phyloP scores from a whole-genome alignment of 1,284 basidiomycete species.

The Cryptococcus wingfieldii region DNA sequence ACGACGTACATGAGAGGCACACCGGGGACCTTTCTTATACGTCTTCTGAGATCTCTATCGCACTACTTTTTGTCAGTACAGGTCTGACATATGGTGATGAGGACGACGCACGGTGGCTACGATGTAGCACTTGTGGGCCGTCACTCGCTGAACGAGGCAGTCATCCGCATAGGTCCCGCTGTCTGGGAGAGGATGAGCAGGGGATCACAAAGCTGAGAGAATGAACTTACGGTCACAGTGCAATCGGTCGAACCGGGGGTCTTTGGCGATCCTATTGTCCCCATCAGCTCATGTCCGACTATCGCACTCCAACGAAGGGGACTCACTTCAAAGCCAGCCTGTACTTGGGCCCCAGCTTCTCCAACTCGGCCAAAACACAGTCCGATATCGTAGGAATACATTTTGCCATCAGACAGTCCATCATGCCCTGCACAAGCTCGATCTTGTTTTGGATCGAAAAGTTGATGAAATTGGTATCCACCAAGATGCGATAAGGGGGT shows the following conservation, averaged over 20 bases:
- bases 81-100: not conserved
- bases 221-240: conserved; percentile 63
- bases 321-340: conserved; percentile 81
- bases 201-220: not conserved
- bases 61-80: conserved; percentile 51
- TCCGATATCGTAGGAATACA: conserved; percentile 99
- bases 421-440: conserved; percentile 95
- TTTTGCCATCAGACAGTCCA: conserved; percentile 99
- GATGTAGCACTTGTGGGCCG: conserved; percentile 92
- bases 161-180: conserved; percentile 97
- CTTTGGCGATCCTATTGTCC: conserved; percentile 74
- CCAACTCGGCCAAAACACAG: conserved; percentile 95
- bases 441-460: conserved; percentile 97
- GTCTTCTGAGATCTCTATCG: conserved; percentile 85
- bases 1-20: conserved; percentile 96
- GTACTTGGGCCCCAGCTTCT: conserved; percentile 95
- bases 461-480: conserved; percentile 99
- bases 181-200: conserved; percentile 48
- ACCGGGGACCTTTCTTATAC: conserved; percentile 89
- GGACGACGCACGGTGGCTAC: conserved; percentile 68
- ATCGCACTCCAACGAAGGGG: not conserved
- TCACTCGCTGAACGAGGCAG: conserved; percentile 92
- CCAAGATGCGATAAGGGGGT: conserved; percentile 93
- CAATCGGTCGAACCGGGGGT: conserved; percentile 92
- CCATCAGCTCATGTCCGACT: not conserved